Percentiles rank a stretch among this genome's conserved stretches.
Evolutionary conservation across 352 stramenopile species (phyloP).

Genomic region (Elongisporangium senticosum): DNA sequence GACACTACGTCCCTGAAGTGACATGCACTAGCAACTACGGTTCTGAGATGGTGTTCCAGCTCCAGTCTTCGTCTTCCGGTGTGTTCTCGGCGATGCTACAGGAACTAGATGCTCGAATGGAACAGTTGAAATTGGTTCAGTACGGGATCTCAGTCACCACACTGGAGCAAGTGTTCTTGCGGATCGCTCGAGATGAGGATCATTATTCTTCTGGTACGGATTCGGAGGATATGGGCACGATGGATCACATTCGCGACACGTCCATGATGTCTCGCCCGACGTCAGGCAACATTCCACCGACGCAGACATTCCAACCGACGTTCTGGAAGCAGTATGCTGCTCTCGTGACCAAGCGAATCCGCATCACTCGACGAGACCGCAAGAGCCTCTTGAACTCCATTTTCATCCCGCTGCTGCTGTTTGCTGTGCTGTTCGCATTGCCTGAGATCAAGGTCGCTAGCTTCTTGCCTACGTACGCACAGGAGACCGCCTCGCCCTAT

Average conservation of each 20-base stretch:
- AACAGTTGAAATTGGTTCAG: conserved; percentile 55
- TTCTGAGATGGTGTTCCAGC: conserved; percentile 93
- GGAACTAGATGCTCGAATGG: conserved; percentile 52
- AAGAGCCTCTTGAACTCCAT: conserved; percentile 58
- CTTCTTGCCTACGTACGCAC: conserved; percentile 30
- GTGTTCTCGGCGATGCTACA: conserved; percentile 92
- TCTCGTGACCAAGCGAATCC: conserved; percentile 51
- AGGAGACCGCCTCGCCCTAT: conserved; percentile 16
- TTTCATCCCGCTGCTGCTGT: conserved; percentile 53
- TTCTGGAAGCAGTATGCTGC: conserved; percentile 41
- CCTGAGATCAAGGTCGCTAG: conserved; percentile 53
- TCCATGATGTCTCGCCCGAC: conserved; percentile 28
- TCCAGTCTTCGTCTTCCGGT: conserved; percentile 77
- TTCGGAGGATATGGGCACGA: conserved; percentile 25
- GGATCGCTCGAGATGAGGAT: conserved; percentile 23
- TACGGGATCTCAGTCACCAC: conserved; percentile 99
- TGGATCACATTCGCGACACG: conserved; percentile 29
- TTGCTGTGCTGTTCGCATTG: conserved; percentile 41
- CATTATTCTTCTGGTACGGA: conserved; percentile 9
- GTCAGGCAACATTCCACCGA: conserved; percentile 12
- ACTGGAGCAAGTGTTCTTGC: conserved; percentile 98
- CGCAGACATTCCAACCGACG: conserved; percentile 16
- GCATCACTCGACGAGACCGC: conserved; percentile 56
- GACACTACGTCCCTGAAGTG: conserved; percentile 54
- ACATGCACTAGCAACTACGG: conserved; percentile 89